phyloP scores from a whole-genome alignment of 169 alveolate genomes.

The Plasmodium cynomolgi region DNA sequence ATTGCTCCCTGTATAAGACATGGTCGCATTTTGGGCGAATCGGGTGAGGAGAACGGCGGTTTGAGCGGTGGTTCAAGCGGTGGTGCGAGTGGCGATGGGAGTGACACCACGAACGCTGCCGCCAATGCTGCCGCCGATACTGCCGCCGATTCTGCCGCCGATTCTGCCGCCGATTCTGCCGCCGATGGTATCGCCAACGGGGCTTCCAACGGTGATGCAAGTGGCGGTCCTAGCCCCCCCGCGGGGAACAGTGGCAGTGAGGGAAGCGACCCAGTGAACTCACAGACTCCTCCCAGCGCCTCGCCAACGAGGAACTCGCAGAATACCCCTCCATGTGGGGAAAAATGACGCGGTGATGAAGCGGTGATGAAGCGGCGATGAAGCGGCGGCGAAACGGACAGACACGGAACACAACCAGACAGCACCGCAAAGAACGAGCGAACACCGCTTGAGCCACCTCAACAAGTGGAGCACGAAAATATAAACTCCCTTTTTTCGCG shows the following conservation, averaged over 20 bases:
- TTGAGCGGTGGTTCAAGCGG: background rate
- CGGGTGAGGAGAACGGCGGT: background rate
- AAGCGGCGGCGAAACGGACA: background rate
- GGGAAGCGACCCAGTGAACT: background rate
- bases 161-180: background rate
- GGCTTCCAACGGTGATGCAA: background rate
- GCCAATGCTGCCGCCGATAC: background rate
- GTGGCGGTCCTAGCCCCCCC: background rate
- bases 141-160: background rate
- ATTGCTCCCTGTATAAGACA: background rate
- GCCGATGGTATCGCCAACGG: too few relatives aligned
- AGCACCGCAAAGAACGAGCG: background rate
- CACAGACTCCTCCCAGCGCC: background rate
- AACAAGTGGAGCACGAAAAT: background rate
- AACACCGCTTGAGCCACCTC: background rate
- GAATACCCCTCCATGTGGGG: background rate
- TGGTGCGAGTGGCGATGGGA: background rate
- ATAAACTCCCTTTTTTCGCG: background rate
- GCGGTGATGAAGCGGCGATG: background rate
- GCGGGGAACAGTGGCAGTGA: background rate
- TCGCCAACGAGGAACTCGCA: background rate
- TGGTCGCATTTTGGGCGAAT: background rate
- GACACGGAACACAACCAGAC: background rate
- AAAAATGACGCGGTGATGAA: background rate
- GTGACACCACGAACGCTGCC: background rate